A percentile compares a stretch with the other conserved stretches of the same genome.
Conservation (phyloP, 2,329 filamentous ascomycete genomes). For the Phialophora chinensis region DNA sequence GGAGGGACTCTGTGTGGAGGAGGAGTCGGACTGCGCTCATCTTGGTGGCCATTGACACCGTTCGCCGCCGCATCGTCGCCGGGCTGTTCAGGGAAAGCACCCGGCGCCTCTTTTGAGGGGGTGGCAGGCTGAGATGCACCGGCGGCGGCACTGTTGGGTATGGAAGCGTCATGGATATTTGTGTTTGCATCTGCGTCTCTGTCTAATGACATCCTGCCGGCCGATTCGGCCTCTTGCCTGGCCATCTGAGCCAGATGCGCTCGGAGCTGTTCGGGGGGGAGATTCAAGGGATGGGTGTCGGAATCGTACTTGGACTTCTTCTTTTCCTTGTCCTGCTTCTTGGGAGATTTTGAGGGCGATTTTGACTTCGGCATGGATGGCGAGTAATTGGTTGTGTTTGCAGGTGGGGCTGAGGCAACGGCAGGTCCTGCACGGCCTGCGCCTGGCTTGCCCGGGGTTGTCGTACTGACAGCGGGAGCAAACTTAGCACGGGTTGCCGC, state of each 20-base stretch:
- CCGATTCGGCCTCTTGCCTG: conserved; percentile 46
- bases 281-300: conserved; percentile 85
- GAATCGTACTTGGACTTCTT: conserved; percentile 41
- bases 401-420: conserved; percentile 24
- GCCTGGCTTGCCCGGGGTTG: conserved; percentile 15
- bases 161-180: conserved; percentile 26
- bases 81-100: conserved; percentile 35
- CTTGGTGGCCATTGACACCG: conserved; percentile 43
- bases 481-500: conserved; percentile 1
- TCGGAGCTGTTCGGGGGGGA: conserved; percentile 85
- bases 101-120: conserved; percentile 34
- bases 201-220: conserved; percentile 69
- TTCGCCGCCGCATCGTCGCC: conserved; percentile 34
- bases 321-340: conserved; percentile 38
- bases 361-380: conserved; percentile 39
- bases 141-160: conserved; percentile 23
- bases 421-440: conserved; percentile 15
- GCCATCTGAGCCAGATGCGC: conserved; percentile 65
- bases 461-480: conserved; percentile 20
- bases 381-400: conserved; percentile 15
- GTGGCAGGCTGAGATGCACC: conserved; percentile 35
- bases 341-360: conserved; percentile 37
- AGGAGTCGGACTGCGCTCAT: conserved; percentile 52
- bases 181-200: conserved; percentile 58
- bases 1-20: conserved; percentile 56